Conservation (phyloP, 371 early-diverging fungal genomes). For the Sporodiniella umbellata region DNA sequence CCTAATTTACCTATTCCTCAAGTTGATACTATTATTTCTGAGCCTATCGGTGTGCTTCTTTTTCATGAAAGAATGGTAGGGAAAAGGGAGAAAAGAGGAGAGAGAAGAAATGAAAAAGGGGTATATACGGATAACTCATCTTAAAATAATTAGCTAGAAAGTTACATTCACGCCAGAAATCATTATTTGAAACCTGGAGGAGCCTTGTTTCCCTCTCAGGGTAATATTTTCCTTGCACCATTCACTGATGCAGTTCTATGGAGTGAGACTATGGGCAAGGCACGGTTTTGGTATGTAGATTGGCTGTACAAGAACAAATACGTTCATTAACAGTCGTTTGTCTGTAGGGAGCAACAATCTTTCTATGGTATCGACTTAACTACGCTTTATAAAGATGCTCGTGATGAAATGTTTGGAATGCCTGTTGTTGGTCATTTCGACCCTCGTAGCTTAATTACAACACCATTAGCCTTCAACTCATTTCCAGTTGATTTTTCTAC, state of each 20-base stretch:
- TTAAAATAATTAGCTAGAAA: constrained; percentile 57
- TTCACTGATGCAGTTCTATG: constrained; percentile 80
- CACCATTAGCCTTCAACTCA: constrained; percentile 46
- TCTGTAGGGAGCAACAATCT: constrained; percentile 64
- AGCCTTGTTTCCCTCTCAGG: constrained; percentile 85
- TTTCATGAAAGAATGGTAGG: constrained; percentile 91
- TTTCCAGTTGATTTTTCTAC: constrained; percentile 82
- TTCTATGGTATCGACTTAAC: constrained; percentile 95
- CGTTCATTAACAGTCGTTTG: not conserved
- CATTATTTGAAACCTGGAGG: constrained; percentile 91
- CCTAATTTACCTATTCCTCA: constrained; percentile 62
- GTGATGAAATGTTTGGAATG: constrained; percentile 86
- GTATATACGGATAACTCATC: not conserved
- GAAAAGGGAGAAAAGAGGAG: no score
- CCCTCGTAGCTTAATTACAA: constrained; percentile 75
- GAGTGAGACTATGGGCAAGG: constrained; percentile 92
- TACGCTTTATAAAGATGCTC: constrained; percentile 77
- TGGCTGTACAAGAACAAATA: not conserved
- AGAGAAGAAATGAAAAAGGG: not conserved
- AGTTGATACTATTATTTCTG: constrained; percentile 94
- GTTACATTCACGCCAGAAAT: constrained; percentile 85
- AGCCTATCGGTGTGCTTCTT: constrained; percentile 94
- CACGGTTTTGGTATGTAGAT: constrained; percentile 66
- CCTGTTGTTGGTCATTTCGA: constrained; percentile 95
- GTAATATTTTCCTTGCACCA: constrained; percentile 88